These are phyloP conservation scores for Strigomonas culicis DNA, from an alignment of 208 protist species.

Conservation along the genomic window DNA sequence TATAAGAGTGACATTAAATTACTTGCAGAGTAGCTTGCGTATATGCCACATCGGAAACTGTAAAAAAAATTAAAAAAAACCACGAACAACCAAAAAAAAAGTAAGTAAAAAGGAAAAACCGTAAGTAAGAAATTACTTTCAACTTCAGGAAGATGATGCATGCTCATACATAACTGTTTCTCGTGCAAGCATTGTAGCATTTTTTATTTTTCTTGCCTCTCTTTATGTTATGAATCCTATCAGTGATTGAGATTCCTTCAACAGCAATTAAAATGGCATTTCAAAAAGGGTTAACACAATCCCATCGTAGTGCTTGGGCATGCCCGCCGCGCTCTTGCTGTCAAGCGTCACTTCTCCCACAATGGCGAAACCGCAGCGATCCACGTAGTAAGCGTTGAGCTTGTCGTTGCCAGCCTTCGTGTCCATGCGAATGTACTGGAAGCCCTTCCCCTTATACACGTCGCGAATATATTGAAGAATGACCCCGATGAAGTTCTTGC, in stretches of 20 bases:
- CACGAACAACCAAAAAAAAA: neutral
- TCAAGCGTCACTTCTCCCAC: constrained; percentile 4
- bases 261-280: constrained; percentile 14
- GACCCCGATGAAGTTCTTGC: neutral
- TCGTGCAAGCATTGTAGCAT: too few species aligned
- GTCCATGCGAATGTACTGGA: constrained; percentile 20
- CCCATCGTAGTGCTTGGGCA: constrained; percentile 13
- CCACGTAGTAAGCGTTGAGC: constrained; percentile 14
- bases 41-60: too few species aligned
- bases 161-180: neutral
- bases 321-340: neutral
- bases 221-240: too few species aligned
- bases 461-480: constrained; percentile 9
- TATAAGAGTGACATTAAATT: too few species aligned
- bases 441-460: neutral
- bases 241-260: too few species aligned
- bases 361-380: constrained; percentile 10
- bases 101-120: too few species aligned
- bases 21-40: too few species aligned
- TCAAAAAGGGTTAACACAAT: constrained; percentile 11
- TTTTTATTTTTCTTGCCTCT: too few species aligned
- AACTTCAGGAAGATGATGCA: neutral
- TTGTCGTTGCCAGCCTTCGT: constrained; percentile 18
- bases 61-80: neutral
- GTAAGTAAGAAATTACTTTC: neutral